These are phyloP conservation scores for Blastomyces gilchristii DNA, from an alignment of 2,329 filamentous ascomycete species.

Conservation along the genomic window DNA sequence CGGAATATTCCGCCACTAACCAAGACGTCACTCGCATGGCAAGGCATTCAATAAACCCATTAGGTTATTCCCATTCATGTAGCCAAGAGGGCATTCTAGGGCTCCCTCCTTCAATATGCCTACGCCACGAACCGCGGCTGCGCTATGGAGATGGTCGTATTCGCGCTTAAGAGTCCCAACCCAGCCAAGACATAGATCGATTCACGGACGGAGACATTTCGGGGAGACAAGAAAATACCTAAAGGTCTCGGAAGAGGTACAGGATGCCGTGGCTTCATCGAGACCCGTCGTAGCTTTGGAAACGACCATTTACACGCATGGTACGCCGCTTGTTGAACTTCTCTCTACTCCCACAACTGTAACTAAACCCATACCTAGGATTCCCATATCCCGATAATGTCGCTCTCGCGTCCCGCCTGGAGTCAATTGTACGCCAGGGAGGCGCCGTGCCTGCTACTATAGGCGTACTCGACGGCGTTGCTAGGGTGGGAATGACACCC, in stretches of 20 bases:
- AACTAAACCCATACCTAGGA: conserved; percentile 32
- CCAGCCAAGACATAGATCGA: background rate
- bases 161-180: background rate
- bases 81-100: background rate
- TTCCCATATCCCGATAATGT: conserved; percentile 63
- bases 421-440: conserved; percentile 67
- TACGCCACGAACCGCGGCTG: background rate
- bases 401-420: conserved; percentile 67
- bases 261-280: conserved; percentile 60
- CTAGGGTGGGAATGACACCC: conserved; percentile 63
- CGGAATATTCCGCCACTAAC: background rate
- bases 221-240: conserved; percentile 43
- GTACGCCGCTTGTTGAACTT: conserved; percentile 30
- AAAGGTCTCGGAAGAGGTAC: conserved; percentile 70
- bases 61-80: background rate
- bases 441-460: conserved; percentile 86
- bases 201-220: background rate
- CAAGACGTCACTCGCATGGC: background rate
- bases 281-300: conserved; percentile 87
- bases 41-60: background rate
- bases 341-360: conserved; percentile 3
- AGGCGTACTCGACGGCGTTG: conserved; percentile 73
- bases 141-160: background rate
- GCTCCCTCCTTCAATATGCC: background rate
- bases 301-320: conserved; percentile 95